Base-by-base conservation (phyloP, 2,329 filamentous ascomycete genomes). In the Cordyceps javanica region DNA sequence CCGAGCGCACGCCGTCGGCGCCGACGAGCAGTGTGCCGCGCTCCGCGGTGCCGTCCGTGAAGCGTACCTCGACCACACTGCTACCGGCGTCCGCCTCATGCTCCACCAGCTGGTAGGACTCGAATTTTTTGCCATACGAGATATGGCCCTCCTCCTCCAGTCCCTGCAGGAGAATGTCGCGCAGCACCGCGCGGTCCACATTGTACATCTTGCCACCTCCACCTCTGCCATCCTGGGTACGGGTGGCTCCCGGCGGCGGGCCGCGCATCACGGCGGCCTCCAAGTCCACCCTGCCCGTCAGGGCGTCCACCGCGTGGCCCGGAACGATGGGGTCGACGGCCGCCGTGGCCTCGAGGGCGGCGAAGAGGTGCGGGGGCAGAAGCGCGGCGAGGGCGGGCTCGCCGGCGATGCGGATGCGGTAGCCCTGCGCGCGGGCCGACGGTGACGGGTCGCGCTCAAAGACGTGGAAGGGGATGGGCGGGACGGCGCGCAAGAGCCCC, bases 401-500 rank as follows among this genome's bases (percentile, higher is more conserved):
- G 0, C 68, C 53, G 0, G 78, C 81, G 5, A 83, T 73, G 19
- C 81, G 77, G 7, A 83, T 69, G 2, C 81, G 70, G 67, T 84
- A 84, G 6, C 82, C 82, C 64, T 85, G 82, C 0, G 76, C 79
- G 26, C 82, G 80, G 61, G 78, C n/a, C 80, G 10, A 57, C 52
- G 52, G 72, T 63, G 2, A 67, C 68, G 0, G 51, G 55, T 80
- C 76, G 48, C 76, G 76, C 64, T 83, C 80, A 61, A 76, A 82
- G 39, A 82, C 73, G 34, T 65, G 69, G 66, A 78, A 81, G 3
- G 72, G 69, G 21, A 76, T 72, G 28, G 45, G 14, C 25, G 45
- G 45, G 0, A 61, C 60, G 46, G 67, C 62, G 3, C 50, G 61
- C 1, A 62, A 65, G 1, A 74, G 67, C 13, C 67, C 67, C 36